Conservation (phyloP, 1,284 basidiomycete genomes). For the Kalmanozyma brasiliensis region DNA sequence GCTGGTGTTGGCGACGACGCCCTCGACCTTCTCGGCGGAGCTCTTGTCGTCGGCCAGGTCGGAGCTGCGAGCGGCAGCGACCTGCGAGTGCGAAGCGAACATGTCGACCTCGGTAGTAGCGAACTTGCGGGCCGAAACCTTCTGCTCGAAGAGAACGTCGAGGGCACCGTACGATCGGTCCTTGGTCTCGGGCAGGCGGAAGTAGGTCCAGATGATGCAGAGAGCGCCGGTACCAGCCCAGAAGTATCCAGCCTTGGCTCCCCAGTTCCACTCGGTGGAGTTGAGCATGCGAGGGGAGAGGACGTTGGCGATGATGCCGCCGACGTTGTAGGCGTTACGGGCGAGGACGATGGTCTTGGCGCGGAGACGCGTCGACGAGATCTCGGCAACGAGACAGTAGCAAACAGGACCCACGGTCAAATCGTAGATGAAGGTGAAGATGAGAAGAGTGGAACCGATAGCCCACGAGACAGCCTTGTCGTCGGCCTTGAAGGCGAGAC, state of each 20-base stretch:
- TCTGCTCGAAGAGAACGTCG: slow-evolving; percentile 69
- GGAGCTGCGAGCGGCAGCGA: slow-evolving; percentile 4
- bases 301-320: slow-evolving; percentile 68
- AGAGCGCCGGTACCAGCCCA: slow-evolving; percentile 68
- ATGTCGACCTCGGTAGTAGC: slow-evolving; percentile 63
- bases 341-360: slow-evolving; percentile 72
- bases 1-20: slow-evolving; percentile 32
- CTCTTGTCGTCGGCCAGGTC: slow-evolving; percentile 24
- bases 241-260: slow-evolving; percentile 68
- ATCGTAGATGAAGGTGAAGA: slow-evolving; percentile 70
- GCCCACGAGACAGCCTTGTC: slow-evolving; percentile 61
- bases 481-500: slow-evolving; percentile 58
- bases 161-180: slow-evolving; percentile 69
- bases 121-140: slow-evolving; percentile 68
- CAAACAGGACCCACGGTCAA: slow-evolving; percentile 69
- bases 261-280: slow-evolving; percentile 69
- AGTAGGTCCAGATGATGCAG: slow-evolving; percentile 68
- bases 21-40: slow-evolving; percentile 38
- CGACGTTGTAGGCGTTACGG: slow-evolving; percentile 69
- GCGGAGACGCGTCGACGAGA: slow-evolving; percentile 70
- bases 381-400: slow-evolving; percentile 71
- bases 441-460: slow-evolving; percentile 69
- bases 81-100: slow-evolving; percentile 44
- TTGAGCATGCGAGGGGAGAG: slow-evolving; percentile 70
- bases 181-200: slow-evolving; percentile 69